Base-by-base conservation (phyloP, 2,329 filamentous ascomycete genomes). In the Aplosporella prunicola region DNA sequence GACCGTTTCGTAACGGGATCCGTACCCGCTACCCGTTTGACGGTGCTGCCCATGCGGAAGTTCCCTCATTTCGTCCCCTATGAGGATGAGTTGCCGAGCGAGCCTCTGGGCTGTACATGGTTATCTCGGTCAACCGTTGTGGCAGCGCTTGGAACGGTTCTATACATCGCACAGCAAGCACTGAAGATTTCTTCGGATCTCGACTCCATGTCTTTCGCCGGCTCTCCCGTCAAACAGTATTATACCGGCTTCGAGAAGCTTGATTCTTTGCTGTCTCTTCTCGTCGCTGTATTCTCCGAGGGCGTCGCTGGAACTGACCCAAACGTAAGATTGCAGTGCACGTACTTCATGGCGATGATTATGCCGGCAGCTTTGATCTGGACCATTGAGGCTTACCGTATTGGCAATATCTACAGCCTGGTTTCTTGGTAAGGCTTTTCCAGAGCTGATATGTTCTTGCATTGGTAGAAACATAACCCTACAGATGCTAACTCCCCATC, bases 331-430 rank as follows among this genome's bases (percentile, higher is more conserved):
- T 11, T 44, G 8, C 39, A 42, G 16, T 39, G 29, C 16, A 11
- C 42, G 4, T 44, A 42, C 18, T 29, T 42, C 16, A 18, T 35
- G n/a, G 20, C 35, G 5, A 39, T 38, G 26, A 9, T 39, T 5
- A 16, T 32, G 6, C 27, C 42, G 2, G n/a, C 36, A 2, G 26
- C 27, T 13, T n/a, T 44, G 4, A 23, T 42, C 9, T 42, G 39
- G 42, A 41, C 35, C 9, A 24, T 42, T 5, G 42, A 44, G 18
- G 32, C 15, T n/a, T 29, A 39, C 23, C 35, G 42, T 8, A 15
- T 25, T 6, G 27, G 31, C 5, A 42, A 39, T 14, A 14, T 25
- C 5, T 9, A 20, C 9, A 32, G 34, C 5, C 34, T 41, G 4
- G 33, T 44, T 6, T 39, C 35, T n/a, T 20, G 32, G 42, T 44